These are phyloP conservation scores for Lonicera japonica DNA, from an alignment of 129 eudicot species.

Conservation along the genomic window DNA sequence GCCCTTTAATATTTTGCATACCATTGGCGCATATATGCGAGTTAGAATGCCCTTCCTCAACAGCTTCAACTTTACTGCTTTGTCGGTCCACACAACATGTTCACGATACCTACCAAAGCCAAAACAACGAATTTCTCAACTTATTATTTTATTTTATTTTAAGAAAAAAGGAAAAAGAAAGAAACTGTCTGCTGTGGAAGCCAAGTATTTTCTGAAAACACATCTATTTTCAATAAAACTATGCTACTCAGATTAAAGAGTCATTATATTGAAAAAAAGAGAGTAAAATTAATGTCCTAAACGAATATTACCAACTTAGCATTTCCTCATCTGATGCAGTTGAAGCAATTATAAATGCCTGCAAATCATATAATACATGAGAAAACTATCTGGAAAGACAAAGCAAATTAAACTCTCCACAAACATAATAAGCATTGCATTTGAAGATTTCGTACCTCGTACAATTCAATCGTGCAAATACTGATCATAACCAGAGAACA, in stretches of 20 bases:
- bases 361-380: slow-evolving; percentile 13
- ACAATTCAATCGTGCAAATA: too few relatives aligned
- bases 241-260: not conserved
- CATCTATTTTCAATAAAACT: too few relatives aligned
- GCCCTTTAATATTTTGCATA: slow-evolving; percentile 20
- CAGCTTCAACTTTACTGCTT: slow-evolving; percentile 56
- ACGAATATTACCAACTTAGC: slow-evolving; percentile 60
- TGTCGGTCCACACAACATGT: slow-evolving; percentile 95
- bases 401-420: too few relatives aligned
- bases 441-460: too few relatives aligned
- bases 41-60: slow-evolving; percentile 85
- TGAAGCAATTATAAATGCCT: slow-evolving; percentile 97
- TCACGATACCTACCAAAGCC: slow-evolving; percentile 68
- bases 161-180: too few relatives aligned
- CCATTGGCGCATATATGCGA: slow-evolving; percentile 95
- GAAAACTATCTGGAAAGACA: too few relatives aligned
- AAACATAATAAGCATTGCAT: too few relatives aligned
- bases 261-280: slow-evolving; percentile 12
- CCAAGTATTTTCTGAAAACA: too few relatives aligned
- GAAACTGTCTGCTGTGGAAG: too few relatives aligned
- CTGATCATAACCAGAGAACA: too few relatives aligned
- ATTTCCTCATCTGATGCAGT: slow-evolving; percentile 92
- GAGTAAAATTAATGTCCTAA: too few relatives aligned
- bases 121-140: not conserved
- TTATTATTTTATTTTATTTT: too few relatives aligned